A percentile compares a stretch with the other conserved stretches of the same genome.
Evolutionary conservation across 1,284 basidiomycete genomes (phyloP).

Genomic region (Trametes hirsuta): DNA sequence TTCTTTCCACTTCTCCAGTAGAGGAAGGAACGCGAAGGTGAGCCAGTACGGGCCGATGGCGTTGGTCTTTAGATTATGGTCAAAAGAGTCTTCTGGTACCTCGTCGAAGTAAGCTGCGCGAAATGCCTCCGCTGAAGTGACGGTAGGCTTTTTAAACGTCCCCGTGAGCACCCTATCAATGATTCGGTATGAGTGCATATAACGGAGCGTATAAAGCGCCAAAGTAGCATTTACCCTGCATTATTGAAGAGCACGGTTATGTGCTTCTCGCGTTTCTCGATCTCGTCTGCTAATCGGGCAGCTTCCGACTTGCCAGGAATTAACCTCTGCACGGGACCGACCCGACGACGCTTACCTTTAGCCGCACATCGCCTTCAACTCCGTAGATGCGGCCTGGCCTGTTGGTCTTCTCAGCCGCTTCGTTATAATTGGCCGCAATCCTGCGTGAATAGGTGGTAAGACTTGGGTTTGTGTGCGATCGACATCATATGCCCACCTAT

Average conservation of each 20-base stretch:
- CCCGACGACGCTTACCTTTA: slow-evolving; percentile 38
- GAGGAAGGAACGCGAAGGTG: slow-evolving; percentile 53
- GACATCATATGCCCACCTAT: slow-evolving; percentile 32
- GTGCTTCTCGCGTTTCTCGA: slow-evolving; percentile 43
- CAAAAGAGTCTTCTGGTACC: slow-evolving; percentile 44
- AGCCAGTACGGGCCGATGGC: slow-evolving; percentile 54
- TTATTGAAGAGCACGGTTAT: slow-evolving; percentile 50
- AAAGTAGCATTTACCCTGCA: slow-evolving; percentile 34
- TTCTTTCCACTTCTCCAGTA: slow-evolving; percentile 51
- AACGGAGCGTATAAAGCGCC: not conserved
- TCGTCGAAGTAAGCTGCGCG: slow-evolving; percentile 44
- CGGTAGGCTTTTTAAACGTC: slow-evolving; percentile 40
- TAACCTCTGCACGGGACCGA: not conserved
- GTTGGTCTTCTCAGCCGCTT: slow-evolving; percentile 37
- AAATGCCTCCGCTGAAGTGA: slow-evolving; percentile 42
- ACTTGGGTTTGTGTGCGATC: not conserved
- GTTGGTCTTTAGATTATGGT: slow-evolving; percentile 44
- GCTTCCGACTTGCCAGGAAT: slow-evolving; percentile 43
- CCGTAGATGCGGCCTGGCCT: slow-evolving; percentile 45
- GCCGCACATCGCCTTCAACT: slow-evolving; percentile 48
- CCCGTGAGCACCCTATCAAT: slow-evolving; percentile 18
- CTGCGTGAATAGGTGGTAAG: slow-evolving; percentile 24
- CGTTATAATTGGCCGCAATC: slow-evolving; percentile 42
- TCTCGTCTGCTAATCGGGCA: slow-evolving; percentile 45
- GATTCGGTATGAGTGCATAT: not conserved